phyloP scores from a whole-genome alignment of 345 rosid genomes.

The Brassica nigra region DNA sequence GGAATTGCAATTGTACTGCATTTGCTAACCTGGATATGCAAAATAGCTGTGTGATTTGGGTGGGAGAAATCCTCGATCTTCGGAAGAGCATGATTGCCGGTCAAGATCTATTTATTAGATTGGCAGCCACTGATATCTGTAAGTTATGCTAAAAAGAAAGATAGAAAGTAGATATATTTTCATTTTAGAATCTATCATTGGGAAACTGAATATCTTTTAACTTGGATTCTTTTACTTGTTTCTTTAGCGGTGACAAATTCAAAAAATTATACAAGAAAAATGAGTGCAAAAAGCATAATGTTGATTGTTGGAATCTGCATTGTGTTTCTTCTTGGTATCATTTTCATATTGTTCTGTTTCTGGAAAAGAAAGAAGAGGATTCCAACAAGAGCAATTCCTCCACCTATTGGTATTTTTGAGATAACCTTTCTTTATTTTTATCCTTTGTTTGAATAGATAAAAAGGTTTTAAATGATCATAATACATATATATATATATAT shows the following conservation, averaged over 20 bases:
- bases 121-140: neutral
- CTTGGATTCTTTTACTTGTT: neutral
- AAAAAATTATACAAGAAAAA: neutral
- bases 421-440: neutral
- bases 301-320: neutral
- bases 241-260: neutral
- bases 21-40: neutral
- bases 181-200: too few relatives aligned
- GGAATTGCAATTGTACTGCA: neutral
- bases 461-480: neutral
- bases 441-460: neutral
- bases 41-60: conserved; percentile 3
- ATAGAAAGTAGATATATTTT: too few relatives aligned
- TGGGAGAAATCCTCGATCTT: neutral
- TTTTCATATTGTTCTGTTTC: neutral
- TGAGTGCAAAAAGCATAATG: neutral
- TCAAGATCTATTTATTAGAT: neutral
- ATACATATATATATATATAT: neutral
- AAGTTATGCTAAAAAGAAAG: neutral
- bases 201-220: neutral
- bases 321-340: neutral
- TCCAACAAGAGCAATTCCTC: neutral
- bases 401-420: neutral
- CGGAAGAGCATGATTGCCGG: neutral
- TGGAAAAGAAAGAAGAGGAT: neutral